Evolutionary conservation across 2,329 filamentous ascomycete genomes (phyloP), one percentile per base, ranked within the genome.

Genomic region (Aspergillus neotritici): DNA sequence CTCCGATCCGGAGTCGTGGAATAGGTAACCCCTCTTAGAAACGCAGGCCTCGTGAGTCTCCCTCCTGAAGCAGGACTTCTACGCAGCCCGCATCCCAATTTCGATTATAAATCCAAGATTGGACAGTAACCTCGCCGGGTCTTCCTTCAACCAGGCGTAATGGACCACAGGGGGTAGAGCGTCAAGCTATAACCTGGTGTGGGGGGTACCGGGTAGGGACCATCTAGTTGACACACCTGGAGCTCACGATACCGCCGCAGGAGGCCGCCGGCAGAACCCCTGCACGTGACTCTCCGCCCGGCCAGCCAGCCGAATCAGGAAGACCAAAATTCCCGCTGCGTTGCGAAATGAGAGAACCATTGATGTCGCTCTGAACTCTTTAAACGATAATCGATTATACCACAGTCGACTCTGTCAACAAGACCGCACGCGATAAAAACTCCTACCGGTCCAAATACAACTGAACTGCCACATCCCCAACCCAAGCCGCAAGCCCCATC

Each of bases 271-370:
- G 53, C 53, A 56, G 49, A 55, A 58, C 33, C 1, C 6, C 4
- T 4, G 0, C 62, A 65, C 60, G 61, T 65, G 63, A 65, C 43
- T 43, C 43, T 56, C 63, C 62, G 62, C 63, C 57, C 46, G 32
- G 33, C 25, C 17, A 34, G 32, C 45, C 44, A 45, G 44, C 49
- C 38, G 30, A 31, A 52, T 43, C 21, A 39, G 47, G 40, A 44
- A 39, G n/a, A 31, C 37, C 45, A 50, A 54, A 53, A 50, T 48
- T 53, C 49, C 40, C 44, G 46, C 30, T n/a, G 15, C 17, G 21
- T 13, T 14, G 21, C 36, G n/a, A 25, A 17, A 25, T 9, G n/a
- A 25, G 36, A 29, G n/a, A 10, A 37, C n/a, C 21, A 30, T 29
- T 15, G n/a, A n/a, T n/a, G n/a, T n/a, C n/a, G n/a, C n/a, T n/a